Base-by-base conservation (phyloP, 179 eudicot genomes). In the Pouteria campechiana region DNA sequence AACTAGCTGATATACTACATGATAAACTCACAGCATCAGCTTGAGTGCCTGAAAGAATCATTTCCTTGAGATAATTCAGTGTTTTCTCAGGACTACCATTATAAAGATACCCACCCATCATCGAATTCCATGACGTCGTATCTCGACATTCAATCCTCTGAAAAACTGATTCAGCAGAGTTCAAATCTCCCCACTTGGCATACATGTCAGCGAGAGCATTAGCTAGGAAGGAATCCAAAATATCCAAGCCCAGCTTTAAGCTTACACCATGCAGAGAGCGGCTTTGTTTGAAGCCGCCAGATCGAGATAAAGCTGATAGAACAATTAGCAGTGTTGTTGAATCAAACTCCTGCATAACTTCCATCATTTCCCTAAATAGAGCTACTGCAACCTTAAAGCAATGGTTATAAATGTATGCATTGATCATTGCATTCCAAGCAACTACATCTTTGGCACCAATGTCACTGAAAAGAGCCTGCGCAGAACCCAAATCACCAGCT, bases 171-270 rank as follows among this genome's bases (percentile, higher is more conserved):
- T 67, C 63, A 0, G 78, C 62, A 7, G 73, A 63, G 22, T 48
- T 40, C 62, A 72, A 55, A 22, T 67, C 63, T 16, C 79, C 75
- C 45, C 84, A 78, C 56, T 75, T 78, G 15, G 72, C 83, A 57
- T 81, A 81, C 83, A 81, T 69, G 50, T 70, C 66, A 39, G 75
- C 56, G 33, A 85, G 64, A 22, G 76, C 60, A 63, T 84, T 84
- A 37, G 60, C 37, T 51, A 67, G 41, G 30, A 50, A 41, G 12
- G 41, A 27, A 35, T 58, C 73, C 1, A 23, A 36, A 32, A 71
- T 24, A n/a, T n/a, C n/a, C 50, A 66, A 49, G 53, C 78, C 78
- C 0, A 40, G 27, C 40, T 54, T 72, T 18, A 67, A 27, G 32
- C 78, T 56, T 28, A 72, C 38, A 12, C 70, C 54, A 28, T 72